These are phyloP conservation scores for Saksenaea oblongispora DNA, from an alignment of 371 early-diverging fungal species.

Conservation along the genomic window DNA sequence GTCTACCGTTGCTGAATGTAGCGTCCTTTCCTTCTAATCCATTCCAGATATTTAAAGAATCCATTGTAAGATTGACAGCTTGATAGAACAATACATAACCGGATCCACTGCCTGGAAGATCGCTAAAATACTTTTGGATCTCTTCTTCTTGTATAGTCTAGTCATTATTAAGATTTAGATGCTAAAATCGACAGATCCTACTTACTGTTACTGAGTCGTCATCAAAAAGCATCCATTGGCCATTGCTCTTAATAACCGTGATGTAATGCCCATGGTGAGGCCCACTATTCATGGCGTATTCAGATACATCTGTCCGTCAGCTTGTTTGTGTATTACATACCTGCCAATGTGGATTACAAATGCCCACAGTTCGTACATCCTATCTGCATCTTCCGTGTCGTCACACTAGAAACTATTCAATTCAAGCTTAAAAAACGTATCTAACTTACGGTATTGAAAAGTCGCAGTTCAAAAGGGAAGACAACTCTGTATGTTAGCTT, in stretches of 20 bases:
- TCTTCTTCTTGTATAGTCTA: conserved; percentile 77
- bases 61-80: conserved; percentile 52
- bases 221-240: conserved; percentile 93
- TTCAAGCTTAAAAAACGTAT: not conserved
- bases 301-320: not conserved
- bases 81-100: conserved; percentile 87
- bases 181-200: not conserved
- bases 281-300: conserved; percentile 55
- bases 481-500: conserved; percentile 95
- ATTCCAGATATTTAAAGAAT: conserved; percentile 30
- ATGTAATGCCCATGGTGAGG: conserved; percentile 98
- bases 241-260: conserved; percentile 82
- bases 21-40: conserved; percentile 16
- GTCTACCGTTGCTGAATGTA: conserved; percentile 13
- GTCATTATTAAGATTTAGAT: not conserved
- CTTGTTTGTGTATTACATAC: conserved; percentile 25
- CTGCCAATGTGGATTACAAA: conserved; percentile 95
- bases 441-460: conserved; percentile 85
- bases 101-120: conserved; percentile 75
- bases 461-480: conserved; percentile 89
- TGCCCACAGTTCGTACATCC: conserved; percentile 86
- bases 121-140: conserved; percentile 83
- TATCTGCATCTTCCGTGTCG: conserved; percentile 81
- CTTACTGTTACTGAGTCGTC: conserved; percentile 88
- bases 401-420: conserved; percentile 60